These are phyloP conservation scores for Fusarium nematophilum DNA, from an alignment of 2,329 filamentous ascomycete species.

Conservation along the genomic window DNA sequence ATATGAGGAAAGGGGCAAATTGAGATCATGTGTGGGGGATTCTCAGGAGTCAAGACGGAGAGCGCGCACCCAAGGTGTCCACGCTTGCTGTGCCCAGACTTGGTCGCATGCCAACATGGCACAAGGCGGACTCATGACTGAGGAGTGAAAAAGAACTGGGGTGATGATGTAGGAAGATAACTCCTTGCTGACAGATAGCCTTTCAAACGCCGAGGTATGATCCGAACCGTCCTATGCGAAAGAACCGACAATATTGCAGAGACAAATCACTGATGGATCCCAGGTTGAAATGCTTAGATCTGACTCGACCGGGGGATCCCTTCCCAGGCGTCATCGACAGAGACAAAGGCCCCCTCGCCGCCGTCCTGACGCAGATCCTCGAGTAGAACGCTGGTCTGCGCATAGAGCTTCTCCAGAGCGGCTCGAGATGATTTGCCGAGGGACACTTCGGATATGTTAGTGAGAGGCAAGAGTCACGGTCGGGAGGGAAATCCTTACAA, in stretches of 20 bases:
- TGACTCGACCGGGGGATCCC: constrained; percentile 56
- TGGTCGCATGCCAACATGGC: not conserved
- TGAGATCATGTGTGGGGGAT: not conserved
- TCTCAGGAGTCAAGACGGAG: not conserved
- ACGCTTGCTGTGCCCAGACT: no score
- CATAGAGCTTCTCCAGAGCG: constrained; percentile 84
- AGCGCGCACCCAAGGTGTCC: not conserved
- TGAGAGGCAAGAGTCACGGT: not conserved
- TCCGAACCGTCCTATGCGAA: constrained; percentile 31
- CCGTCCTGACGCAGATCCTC: constrained; percentile 84
- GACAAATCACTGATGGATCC: not conserved
- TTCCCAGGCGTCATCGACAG: constrained; percentile 61
- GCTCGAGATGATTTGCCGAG: constrained; percentile 90
- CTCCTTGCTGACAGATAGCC: constrained; percentile 24
- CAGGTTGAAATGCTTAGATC: constrained; percentile 38
- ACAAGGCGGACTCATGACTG: not conserved
- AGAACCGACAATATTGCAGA: constrained; percentile 18
- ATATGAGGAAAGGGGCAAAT: not conserved
- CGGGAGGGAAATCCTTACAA: constrained; percentile 65
- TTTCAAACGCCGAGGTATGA: constrained; percentile 40
- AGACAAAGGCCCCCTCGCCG: constrained; percentile 85
- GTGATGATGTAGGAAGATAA: constrained; percentile 14
- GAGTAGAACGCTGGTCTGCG: constrained; percentile 88
- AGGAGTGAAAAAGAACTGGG: constrained; percentile 2
- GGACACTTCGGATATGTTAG: constrained; percentile 69